Base-by-base conservation (phyloP, 2,329 filamentous ascomycete genomes). In the Aspergillus glaucus region DNA sequence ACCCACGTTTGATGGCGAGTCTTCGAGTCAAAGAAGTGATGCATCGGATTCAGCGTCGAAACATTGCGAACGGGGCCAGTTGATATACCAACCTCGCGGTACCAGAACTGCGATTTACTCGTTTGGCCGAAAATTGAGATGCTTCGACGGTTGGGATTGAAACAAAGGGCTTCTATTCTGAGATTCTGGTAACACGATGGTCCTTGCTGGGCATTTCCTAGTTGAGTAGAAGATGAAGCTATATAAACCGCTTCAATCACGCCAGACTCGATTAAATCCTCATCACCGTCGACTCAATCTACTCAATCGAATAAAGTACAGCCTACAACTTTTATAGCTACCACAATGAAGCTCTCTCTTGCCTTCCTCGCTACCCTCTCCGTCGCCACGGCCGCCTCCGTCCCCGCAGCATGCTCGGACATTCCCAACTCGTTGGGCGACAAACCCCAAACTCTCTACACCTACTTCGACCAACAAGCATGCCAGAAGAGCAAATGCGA, bases 401-500 rank as follows among this genome's bases (percentile, higher is more conserved):
- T 43, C 22, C 50, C 50, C 17, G 30, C 45, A 15, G 46, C 32
- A 14, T 52, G 50, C 32, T 22, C 45, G 21, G 36, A 47, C 19
- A 52, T 52, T 19, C 44, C 50, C 37, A 22, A 50, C 21, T 44
- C 47, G 19, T 10, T 52, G 12, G 50, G 50, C 30, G 43, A 50
- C 32, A 52, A 52, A 21, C 50, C 50, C 37, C 19, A 47, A 10
- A 43, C 47, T 24, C 41, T 52, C 26, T 24, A 50, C 19, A 21
- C 42, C n/a, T 51, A 51, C 46, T 52, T 52, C 47, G 14, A 47
- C 26, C 50, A 44, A 12, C 32, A 50, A 14, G 50, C 48, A 2
- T 52, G 50, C 24, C 41, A 50, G 30, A 44, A 52, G 48, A 45
- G 47, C 39, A 21, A 19, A 6, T 52, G 50, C 48, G 45, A 42